A percentile compares a stretch with the other conserved stretches of the same genome.
Conservation (phyloP, 2,329 filamentous ascomycete genomes). For the Geoglossum cookeanum region DNA sequence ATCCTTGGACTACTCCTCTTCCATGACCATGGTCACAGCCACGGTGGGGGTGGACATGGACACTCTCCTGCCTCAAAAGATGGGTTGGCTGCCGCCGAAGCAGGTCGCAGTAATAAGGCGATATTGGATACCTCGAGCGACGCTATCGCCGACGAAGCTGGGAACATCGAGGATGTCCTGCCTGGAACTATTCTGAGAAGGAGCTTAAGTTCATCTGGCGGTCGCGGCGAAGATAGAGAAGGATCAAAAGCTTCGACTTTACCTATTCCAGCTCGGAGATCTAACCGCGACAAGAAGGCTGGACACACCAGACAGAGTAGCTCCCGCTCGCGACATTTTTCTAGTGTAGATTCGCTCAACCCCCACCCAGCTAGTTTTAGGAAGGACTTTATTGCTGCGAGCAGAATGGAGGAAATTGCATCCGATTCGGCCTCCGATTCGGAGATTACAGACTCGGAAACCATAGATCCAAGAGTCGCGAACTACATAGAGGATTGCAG, state of each 20-base stretch:
- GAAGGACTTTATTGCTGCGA: conserved; percentile 81
- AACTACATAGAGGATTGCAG: conserved; percentile 23
- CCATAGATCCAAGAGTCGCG: conserved; percentile 18
- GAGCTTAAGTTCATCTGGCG: not conserved
- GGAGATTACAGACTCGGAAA: conserved; percentile 31
- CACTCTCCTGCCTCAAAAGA: conserved; percentile 24
- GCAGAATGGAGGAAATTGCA: conserved; percentile 37
- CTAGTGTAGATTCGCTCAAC: conserved; percentile 48
- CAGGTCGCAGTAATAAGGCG: conserved; percentile 16
- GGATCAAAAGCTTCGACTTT: not conserved
- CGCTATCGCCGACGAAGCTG: conserved; percentile 35
- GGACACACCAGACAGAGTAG: conserved; percentile 41
- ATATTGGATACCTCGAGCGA: not conserved
- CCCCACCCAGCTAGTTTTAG: conserved; percentile 82
- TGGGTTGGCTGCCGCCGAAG: conserved; percentile 17
- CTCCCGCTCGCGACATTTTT: conserved; percentile 36
- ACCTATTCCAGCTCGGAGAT: not conserved
- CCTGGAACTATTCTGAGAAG: conserved; percentile 13
- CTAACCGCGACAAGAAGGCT: conserved; percentile 19
- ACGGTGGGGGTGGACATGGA: conserved; percentile 33
- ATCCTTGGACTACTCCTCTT: conserved; percentile 77
- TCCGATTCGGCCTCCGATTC: conserved; percentile 12
- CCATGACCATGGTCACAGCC: conserved; percentile 78
- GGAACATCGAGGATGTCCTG: conserved; percentile 40
- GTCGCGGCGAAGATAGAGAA: not conserved